Evolutionary conservation across 345 rosid genomes (phyloP).

Genomic region (Hibiscus tridactylites): DNA sequence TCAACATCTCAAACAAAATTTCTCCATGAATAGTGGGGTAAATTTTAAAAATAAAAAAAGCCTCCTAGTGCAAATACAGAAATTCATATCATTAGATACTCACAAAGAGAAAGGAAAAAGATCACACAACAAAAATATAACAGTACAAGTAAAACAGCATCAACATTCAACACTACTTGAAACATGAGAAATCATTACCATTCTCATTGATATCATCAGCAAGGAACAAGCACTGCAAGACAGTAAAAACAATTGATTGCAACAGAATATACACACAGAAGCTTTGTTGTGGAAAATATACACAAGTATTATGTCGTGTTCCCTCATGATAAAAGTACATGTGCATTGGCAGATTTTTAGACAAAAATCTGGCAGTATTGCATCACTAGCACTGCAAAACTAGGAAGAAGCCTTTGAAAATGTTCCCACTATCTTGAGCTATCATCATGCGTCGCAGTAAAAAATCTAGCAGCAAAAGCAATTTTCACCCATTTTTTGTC

Average conservation of each 20-base stretch:
- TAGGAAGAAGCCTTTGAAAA: not conserved
- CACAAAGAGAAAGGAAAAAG: not conserved
- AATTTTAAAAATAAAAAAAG: not conserved
- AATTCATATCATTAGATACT: not conserved
- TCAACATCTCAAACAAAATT: not conserved
- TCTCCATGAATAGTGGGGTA: not conserved
- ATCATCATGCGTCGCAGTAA: not conserved
- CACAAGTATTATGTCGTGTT: slow-evolving; percentile 29
- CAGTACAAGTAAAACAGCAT: not conserved
- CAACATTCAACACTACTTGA: not conserved
- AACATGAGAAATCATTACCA: not conserved
- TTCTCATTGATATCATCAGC: not conserved
- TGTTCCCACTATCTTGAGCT: not conserved
- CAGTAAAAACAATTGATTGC: no score
- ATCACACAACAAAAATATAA: not conserved
- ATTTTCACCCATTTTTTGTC: not conserved
- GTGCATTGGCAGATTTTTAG: slow-evolving; percentile 18
- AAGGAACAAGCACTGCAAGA: not conserved
- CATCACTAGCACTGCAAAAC: not conserved
- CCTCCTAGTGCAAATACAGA: not conserved
- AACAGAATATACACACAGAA: slow-evolving; percentile 49
- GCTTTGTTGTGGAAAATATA: slow-evolving; percentile 33
- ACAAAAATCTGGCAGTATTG: slow-evolving; percentile 26
- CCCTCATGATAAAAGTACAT: slow-evolving; percentile 29
- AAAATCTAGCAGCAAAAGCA: not conserved